Evolutionary conservation across 2,329 filamentous ascomycete species (phyloP).

Genomic region (Epichloe glyceriae): DNA sequence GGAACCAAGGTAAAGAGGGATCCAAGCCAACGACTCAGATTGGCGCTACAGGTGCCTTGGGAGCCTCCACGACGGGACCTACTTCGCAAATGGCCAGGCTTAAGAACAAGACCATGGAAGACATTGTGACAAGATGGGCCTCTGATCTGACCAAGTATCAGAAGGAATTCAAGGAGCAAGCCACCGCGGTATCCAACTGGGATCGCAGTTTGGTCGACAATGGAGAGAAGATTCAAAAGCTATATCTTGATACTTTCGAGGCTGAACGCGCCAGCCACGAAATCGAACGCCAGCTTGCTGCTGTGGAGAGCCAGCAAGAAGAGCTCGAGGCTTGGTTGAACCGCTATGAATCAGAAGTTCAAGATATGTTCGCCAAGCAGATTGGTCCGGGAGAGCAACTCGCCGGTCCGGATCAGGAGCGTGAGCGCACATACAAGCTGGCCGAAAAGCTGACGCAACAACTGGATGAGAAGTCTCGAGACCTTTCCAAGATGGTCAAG

Average conservation of each 20-base stretch:
- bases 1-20: constrained; percentile 12
- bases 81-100: constrained; percentile 76
- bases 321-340: constrained; percentile 83
- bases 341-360: constrained; percentile 81
- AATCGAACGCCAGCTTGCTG: constrained; percentile 80
- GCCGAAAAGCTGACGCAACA: constrained; percentile 87
- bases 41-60: constrained; percentile 32
- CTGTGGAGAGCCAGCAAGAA: constrained; percentile 84
- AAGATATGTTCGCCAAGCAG: constrained; percentile 73
- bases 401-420: constrained; percentile 84
- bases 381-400: constrained; percentile 63
- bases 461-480: constrained; percentile 85
- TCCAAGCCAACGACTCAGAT: constrained; percentile 18
- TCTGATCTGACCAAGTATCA: constrained; percentile 92
- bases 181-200: constrained; percentile 77
- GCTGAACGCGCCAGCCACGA: constrained; percentile 87
- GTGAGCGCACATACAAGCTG: constrained; percentile 89
- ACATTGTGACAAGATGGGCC: constrained; percentile 95
- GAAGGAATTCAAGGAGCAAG: constrained; percentile 88
- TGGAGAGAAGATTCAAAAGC: constrained; percentile 83
- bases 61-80: constrained; percentile 67
- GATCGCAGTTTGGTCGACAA: constrained; percentile 89
- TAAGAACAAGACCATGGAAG: constrained; percentile 98
- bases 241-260: constrained; percentile 85
- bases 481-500: constrained; percentile 91